These are phyloP conservation scores for Lotus japonicus DNA, from an alignment of 306 rosid genomes.

Conservation along the genomic window DNA sequence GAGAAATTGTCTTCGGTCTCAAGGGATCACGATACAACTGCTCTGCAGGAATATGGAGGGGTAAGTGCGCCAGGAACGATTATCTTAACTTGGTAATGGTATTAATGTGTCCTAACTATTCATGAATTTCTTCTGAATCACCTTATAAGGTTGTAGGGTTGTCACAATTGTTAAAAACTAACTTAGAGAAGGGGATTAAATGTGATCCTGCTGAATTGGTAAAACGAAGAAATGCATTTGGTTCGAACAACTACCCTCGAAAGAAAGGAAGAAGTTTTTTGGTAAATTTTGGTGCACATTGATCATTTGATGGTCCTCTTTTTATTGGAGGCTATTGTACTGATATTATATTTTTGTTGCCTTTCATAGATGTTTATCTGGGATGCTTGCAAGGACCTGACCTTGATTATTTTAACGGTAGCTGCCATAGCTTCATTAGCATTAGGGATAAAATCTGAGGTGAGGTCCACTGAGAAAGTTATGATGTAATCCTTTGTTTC, in stretches of 20 bases:
- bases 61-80: constrained; percentile 28
- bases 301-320: background rate
- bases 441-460: constrained; percentile 93
- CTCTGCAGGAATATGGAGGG: constrained; percentile 61
- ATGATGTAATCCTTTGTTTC: background rate
- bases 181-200: constrained; percentile 64
- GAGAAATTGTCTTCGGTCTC: constrained; percentile 64
- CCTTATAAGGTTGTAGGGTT: constrained; percentile 58
- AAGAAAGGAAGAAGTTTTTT: constrained; percentile 66
- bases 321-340: background rate
- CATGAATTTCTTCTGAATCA: constrained; percentile 12
- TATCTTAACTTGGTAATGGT: background rate
- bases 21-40: constrained; percentile 45
- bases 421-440: constrained; percentile 85
- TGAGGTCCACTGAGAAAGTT: constrained; percentile 26
- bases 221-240: constrained; percentile 53
- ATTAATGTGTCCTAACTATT: background rate
- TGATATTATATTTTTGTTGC: constrained; percentile 11
- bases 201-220: constrained; percentile 62
- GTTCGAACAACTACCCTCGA: constrained; percentile 70
- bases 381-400: constrained; percentile 98
- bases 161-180: constrained; percentile 48
- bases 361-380: constrained; percentile 69
- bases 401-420: constrained; percentile 76
- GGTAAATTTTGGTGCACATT: constrained; percentile 35